Evolutionary conservation across 192 early-diverging fungal genomes (phyloP), one percentile per base, ranked within the genome.

Genomic region (Backusella psychrophila): DNA sequence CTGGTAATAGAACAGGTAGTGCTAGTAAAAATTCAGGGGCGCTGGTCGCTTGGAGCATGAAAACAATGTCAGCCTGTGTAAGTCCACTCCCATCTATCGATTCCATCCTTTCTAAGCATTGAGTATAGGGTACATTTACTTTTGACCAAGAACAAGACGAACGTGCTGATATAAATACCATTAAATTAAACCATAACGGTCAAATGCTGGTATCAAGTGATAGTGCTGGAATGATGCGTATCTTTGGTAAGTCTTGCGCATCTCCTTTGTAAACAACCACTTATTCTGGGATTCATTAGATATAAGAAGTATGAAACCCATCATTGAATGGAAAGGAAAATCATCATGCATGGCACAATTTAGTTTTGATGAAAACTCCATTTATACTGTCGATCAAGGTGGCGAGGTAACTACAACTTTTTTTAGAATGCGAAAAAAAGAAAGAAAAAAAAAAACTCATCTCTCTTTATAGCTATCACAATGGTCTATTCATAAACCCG

Each of bases 331-430:
- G 89, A 82, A 79, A n/a, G 46, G 69, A 23, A 71, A 77, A 11
- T 66, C 83, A 36, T 77, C 86, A 12, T 82, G 86, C 56, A 85
- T 83, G 2, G 86, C 88, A 29, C 86, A 83, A 35, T 91, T 89
- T 69, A 91, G 87, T 59, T 91, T 91, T 83, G 89, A 91, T 66
- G 89, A 91, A 71, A 91, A 84, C 21, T 85, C 85, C 0, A 88
- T 89, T 42, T 86, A 82, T 49, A 82, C 84, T 65, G 82, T 89
- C 5, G 84, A 88, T 44, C 72, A 81, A 3, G 26, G 56, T 49
- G 85, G 85, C 38, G 31, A 72, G 42, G 78, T 86, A 77, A 31
- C 1, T 31, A 31, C 31, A 31, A 1, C 31, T 31, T 31, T 1
- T 31, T n/a, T n/a, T n/a, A 31, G 31, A 31, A 31, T 1, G 31